Evolutionary conservation across 345 rosid species (phyloP).

Genomic region (Populus euphratica): DNA sequence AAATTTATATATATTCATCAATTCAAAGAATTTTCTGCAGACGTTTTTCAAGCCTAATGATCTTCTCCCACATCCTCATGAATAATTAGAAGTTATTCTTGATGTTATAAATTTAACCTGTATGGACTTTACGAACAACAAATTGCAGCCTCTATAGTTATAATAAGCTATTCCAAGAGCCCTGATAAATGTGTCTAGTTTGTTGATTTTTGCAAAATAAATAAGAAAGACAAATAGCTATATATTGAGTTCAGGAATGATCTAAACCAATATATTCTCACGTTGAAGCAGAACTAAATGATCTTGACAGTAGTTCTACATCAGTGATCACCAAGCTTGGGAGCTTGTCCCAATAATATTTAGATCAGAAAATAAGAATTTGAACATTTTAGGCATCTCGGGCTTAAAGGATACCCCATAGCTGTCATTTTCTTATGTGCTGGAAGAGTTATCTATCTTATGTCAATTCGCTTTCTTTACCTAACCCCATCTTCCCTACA

Average conservation of each 20-base stretch:
- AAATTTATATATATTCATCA: background rate
- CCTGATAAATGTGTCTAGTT: background rate
- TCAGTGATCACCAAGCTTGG: slow-evolving; percentile 5
- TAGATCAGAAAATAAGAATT: background rate
- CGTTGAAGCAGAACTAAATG: background rate
- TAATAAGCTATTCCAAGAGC: background rate
- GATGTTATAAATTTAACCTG: background rate
- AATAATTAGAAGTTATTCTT: no score
- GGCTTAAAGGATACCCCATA: background rate
- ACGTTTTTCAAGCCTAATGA: background rate
- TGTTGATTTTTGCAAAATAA: background rate
- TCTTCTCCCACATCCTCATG: background rate
- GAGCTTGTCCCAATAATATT: background rate
- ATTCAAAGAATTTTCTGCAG: background rate
- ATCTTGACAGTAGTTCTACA: slow-evolving; percentile 2
- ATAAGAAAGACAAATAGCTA: background rate
- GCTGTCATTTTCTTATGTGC: slow-evolving; percentile 25
- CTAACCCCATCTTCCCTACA: slow-evolving; percentile 26
- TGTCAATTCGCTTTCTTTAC: slow-evolving; percentile 22
- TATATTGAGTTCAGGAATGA: background rate
- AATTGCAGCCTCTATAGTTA: no score
- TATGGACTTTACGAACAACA: background rate
- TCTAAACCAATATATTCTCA: background rate
- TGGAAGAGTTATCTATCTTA: slow-evolving; percentile 16
- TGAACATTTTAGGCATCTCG: background rate